phyloP scores from a whole-genome alignment of 345 rosid genomes.

The Lumnitzera littorea region DNA sequence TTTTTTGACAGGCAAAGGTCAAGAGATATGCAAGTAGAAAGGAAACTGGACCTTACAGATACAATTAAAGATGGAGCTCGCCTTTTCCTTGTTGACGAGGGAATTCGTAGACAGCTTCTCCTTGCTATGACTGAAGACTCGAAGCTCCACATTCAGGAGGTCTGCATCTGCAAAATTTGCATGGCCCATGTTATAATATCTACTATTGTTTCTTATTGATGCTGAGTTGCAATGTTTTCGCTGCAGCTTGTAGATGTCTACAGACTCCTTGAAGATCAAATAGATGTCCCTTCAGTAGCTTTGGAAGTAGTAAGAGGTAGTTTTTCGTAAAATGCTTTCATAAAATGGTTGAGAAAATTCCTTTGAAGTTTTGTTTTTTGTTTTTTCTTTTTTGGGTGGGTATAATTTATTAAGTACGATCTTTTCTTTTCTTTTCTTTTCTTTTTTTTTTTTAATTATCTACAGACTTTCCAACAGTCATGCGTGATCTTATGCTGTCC shows the following conservation, averaged over 20 bases:
- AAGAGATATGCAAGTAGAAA: constrained; percentile 27
- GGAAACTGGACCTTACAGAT: constrained; percentile 75
- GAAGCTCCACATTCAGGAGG: constrained; percentile 95
- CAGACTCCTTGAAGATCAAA: constrained; percentile 70
- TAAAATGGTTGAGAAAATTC: background rate
- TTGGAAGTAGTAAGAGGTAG: constrained; percentile 70
- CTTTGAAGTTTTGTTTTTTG: background rate
- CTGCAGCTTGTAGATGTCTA: constrained; percentile 84
- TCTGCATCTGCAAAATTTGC: constrained; percentile 1
- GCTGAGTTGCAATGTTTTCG: constrained; percentile 12
- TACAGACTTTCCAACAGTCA: constrained; percentile 73
- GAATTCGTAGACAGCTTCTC: constrained; percentile 86
- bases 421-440: no score
- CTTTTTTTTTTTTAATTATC: no score
- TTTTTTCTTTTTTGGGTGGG: background rate
- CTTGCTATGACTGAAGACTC: constrained; percentile 93
- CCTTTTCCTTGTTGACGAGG: constrained; percentile 72
- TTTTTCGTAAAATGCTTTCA: background rate
- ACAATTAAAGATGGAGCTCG: constrained; percentile 95
- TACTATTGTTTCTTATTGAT: background rate
- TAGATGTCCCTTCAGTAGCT: constrained; percentile 71
- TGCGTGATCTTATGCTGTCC: constrained; percentile 65
- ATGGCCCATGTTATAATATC: background rate
- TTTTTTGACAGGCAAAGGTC: constrained; percentile 35
- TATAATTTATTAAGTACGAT: no score